phyloP scores from a whole-genome alignment of 2,329 filamentous ascomycete species.

The Stemphylium lycopersici region DNA sequence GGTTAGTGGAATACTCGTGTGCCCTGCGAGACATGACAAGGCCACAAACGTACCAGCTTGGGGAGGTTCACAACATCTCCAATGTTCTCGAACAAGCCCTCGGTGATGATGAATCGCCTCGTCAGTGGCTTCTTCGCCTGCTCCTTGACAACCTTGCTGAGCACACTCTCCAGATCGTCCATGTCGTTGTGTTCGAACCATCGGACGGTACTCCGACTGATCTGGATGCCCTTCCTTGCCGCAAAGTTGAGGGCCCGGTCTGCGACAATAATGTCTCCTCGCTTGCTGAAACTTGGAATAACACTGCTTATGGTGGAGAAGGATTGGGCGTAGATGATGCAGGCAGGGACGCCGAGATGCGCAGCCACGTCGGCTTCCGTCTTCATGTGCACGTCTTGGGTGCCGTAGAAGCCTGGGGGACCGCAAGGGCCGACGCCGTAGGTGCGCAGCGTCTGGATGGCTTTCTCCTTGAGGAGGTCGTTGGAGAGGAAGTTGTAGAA shows the following conservation, averaged over 20 bases:
- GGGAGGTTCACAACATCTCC: slow-evolving; percentile 87
- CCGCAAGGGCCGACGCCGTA: slow-evolving; percentile 98
- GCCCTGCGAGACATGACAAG: background rate
- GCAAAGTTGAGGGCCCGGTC: slow-evolving; percentile 93
- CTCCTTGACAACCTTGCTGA: slow-evolving; percentile 85
- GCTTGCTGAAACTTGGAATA: slow-evolving; percentile 95
- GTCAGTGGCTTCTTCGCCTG: slow-evolving; percentile 88
- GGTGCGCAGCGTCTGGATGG: slow-evolving; percentile 88
- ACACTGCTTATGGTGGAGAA: slow-evolving; percentile 98
- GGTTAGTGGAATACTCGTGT: slow-evolving; percentile 8
- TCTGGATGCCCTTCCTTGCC: slow-evolving; percentile 92
- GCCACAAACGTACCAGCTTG: slow-evolving; percentile 69
- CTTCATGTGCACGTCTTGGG: slow-evolving; percentile 97
- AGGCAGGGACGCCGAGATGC: slow-evolving; percentile 84
- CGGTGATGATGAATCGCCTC: slow-evolving; percentile 92
- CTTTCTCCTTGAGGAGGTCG: slow-evolving; percentile 91
- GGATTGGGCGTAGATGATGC: slow-evolving; percentile 94
- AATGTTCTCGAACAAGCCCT: slow-evolving; percentile 89
- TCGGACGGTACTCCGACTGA: slow-evolving; percentile 84
- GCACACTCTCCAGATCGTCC: slow-evolving; percentile 85
- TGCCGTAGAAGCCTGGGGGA: slow-evolving; percentile 97
- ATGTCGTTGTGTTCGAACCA: slow-evolving; percentile 98
- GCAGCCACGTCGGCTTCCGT: slow-evolving; percentile 91
- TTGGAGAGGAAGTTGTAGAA: slow-evolving; percentile 97
- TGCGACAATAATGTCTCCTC: slow-evolving; percentile 95